Conservation (phyloP, 345 rosid genomes). For the Boechera stricta region DNA sequence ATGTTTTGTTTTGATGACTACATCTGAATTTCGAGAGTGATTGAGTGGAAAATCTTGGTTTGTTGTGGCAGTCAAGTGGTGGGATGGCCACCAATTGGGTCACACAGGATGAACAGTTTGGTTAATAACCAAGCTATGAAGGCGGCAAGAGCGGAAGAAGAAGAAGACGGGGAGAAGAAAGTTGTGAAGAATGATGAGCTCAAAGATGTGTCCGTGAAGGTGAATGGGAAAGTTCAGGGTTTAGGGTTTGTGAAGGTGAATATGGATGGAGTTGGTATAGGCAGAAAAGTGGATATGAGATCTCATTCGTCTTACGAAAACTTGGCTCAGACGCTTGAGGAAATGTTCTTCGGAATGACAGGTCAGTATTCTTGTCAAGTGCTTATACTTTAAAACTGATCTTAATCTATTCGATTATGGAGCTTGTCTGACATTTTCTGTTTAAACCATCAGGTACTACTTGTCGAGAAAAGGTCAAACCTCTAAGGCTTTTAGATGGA, state of each 20-base stretch:
- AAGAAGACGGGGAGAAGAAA: conserved; percentile 25
- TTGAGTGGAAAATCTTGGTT: conserved; percentile 4
- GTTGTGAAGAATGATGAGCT: conserved; percentile 48
- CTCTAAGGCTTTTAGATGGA: conserved; percentile 70
- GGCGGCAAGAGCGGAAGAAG: conserved; percentile 57
- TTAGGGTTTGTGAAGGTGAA: conserved; percentile 83
- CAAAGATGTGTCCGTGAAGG: conserved; percentile 55
- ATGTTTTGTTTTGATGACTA: conserved; percentile 11
- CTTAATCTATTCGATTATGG: not conserved
- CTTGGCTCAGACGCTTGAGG: conserved; percentile 73
- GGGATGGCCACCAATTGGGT: conserved; percentile 93
- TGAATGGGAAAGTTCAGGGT: conserved; percentile 55
- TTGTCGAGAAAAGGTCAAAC: conserved; percentile 33
- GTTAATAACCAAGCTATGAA: conserved; percentile 62
- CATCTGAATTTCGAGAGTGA: conserved; percentile 6
- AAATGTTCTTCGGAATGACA: conserved; percentile 69
- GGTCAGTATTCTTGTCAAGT: conserved; percentile 11
- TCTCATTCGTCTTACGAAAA: conserved; percentile 72
- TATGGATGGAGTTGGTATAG: conserved; percentile 86
- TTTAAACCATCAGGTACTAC: conserved; percentile 39
- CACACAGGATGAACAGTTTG: conserved; percentile 78
- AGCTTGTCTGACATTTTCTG: conserved; percentile 2
- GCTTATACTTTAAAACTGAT: not conserved
- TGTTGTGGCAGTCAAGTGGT: conserved; percentile 72
- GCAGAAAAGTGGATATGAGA: conserved; percentile 86